Conservation (phyloP, 768 basidiomycete species). For the Collybia sp. region DNA sequence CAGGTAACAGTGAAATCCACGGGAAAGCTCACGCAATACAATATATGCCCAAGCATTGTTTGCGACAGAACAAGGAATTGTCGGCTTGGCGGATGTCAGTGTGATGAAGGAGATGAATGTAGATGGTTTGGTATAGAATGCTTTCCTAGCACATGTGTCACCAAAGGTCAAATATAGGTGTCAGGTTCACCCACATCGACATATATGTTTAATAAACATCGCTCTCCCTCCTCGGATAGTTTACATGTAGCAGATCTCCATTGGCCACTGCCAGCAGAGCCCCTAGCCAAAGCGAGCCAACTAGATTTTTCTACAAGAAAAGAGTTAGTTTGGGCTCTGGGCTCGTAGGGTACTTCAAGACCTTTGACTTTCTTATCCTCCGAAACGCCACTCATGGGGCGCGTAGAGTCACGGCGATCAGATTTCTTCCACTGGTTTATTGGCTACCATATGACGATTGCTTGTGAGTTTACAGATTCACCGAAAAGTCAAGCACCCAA, state of each 20-base stretch:
- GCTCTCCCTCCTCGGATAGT: slow-evolving; percentile 60
- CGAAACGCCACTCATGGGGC: slow-evolving; percentile 15
- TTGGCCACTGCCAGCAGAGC: slow-evolving; percentile 45
- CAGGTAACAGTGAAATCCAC: not conserved
- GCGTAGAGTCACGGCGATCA: slow-evolving; percentile 46
- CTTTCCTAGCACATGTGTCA: slow-evolving; percentile 49
- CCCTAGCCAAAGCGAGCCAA: slow-evolving; percentile 60
- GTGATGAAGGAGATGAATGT: slow-evolving; percentile 67
- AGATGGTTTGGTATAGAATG: slow-evolving; percentile 68
- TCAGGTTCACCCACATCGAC: slow-evolving; percentile 50
- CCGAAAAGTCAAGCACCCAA: not conserved
- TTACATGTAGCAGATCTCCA: slow-evolving; percentile 76
- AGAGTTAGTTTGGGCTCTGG: not conserved
- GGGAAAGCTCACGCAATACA: slow-evolving; percentile 44
- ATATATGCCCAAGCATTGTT: slow-evolving; percentile 71
- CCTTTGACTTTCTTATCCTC: slow-evolving; percentile 63
- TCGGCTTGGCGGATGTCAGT: slow-evolving; percentile 80
- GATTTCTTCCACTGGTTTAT: slow-evolving; percentile 43
- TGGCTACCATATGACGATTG: slow-evolving; percentile 24
- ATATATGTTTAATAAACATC: slow-evolving; percentile 69
- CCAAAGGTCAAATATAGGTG: slow-evolving; percentile 1
- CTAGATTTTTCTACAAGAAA: slow-evolving; percentile 58
- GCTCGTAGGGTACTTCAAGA: slow-evolving; percentile 11
- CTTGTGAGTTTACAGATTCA: slow-evolving; percentile 7
- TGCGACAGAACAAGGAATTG: slow-evolving; percentile 70